Evolutionary conservation across 2,329 filamentous ascomycete species (phyloP).

Genomic region (Neopestalotiopsis rosae): DNA sequence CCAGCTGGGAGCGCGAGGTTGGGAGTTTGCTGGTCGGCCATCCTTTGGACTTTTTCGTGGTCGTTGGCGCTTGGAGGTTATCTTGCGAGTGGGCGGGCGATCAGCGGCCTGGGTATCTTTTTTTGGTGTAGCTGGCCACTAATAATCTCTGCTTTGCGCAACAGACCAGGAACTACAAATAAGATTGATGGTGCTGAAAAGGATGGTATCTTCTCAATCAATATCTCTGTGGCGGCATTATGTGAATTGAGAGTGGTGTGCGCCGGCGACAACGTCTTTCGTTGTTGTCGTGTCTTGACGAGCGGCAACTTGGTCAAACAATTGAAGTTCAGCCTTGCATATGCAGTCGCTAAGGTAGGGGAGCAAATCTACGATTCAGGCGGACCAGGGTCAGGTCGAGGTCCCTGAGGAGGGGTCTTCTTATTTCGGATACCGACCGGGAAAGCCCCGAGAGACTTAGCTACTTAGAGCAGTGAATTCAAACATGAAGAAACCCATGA

Average conservation of each 20-base stretch:
- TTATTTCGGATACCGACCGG: not conserved
- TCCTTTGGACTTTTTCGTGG: not conserved
- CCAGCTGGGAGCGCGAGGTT: constrained; percentile 62
- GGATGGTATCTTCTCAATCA: too few species aligned
- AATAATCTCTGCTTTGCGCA: too few species aligned
- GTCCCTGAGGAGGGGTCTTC: not conserved
- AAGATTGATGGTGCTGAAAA: too few species aligned
- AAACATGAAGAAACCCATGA: not conserved
- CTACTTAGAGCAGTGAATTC: not conserved
- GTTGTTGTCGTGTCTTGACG: too few species aligned
- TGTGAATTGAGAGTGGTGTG: too few species aligned
- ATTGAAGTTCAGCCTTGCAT: constrained; percentile 7
- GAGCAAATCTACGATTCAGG: not conserved
- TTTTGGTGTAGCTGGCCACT: too few species aligned
- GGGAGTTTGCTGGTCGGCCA: constrained; percentile 22
- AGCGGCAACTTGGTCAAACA: not conserved
- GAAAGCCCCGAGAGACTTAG: not conserved
- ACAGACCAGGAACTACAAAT: too few species aligned
- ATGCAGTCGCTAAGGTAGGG: not conserved
- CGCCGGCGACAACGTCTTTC: too few species aligned
- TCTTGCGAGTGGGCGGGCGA: not conserved
- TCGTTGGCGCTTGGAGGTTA: not conserved
- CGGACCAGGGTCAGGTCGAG: not conserved
- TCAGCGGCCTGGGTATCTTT: too few species aligned
- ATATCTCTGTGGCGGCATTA: too few species aligned